Conservation (phyloP, 2,329 filamentous ascomycete species). For the Paecilomyces variotii region DNA sequence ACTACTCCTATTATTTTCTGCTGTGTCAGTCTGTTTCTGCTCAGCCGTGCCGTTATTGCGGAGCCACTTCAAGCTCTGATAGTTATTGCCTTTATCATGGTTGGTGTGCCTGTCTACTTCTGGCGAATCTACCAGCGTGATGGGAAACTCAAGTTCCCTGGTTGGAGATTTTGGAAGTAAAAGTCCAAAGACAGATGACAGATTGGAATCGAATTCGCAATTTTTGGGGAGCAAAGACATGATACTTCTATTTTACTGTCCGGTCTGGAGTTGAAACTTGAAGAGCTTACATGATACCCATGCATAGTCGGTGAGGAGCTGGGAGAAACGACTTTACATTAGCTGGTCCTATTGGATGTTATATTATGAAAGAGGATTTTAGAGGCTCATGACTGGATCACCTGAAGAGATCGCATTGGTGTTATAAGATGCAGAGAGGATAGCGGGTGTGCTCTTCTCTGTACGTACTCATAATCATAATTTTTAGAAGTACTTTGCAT, state of each 20-base stretch:
- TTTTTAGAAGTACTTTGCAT: neutral
- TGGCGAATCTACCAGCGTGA: conserved; percentile 69
- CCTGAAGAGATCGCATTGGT: neutral
- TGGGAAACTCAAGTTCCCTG: conserved; percentile 24
- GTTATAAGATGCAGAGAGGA: neutral
- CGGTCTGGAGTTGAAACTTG: neutral
- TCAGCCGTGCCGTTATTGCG: conserved; percentile 81
- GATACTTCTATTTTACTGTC: neutral
- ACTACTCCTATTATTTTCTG: conserved; percentile 96
- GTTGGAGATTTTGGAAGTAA: conserved; percentile 39
- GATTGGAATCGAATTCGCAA: neutral
- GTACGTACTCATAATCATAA: neutral
- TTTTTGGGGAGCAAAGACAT: neutral
- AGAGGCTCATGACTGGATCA: neutral
- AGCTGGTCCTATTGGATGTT: neutral
- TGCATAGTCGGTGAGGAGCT: neutral
- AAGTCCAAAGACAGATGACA: conserved; percentile 12
- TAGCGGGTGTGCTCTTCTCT: neutral
- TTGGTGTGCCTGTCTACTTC: conserved; percentile 80
- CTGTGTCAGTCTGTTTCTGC: conserved; percentile 88
- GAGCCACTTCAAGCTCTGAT: conserved; percentile 84
- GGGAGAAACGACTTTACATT: neutral
- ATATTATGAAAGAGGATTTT: neutral
- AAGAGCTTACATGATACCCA: neutral
- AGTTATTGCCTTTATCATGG: conserved; percentile 75